Evolutionary conservation across 2,329 filamentous ascomycete genomes (phyloP).

Genomic region (Mariannaea elegans): DNA sequence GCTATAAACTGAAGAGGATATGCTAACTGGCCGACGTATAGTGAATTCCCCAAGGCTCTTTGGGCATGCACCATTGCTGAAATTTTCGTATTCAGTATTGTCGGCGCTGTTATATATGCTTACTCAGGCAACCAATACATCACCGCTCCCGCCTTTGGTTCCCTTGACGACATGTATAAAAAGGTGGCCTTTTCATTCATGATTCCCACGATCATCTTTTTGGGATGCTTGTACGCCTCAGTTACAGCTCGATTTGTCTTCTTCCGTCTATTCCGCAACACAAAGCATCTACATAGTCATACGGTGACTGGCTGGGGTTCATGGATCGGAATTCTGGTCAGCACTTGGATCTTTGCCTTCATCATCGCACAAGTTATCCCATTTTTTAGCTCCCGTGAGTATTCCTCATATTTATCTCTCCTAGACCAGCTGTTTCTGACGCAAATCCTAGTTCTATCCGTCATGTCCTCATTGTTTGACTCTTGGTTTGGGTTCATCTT

Average conservation of each 20-base stretch:
- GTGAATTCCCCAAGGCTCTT: slow-evolving; percentile 90
- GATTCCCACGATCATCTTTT: slow-evolving; percentile 91
- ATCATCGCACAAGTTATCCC: slow-evolving; percentile 92
- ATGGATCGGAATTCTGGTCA: slow-evolving; percentile 76
- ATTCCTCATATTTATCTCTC: too few species aligned
- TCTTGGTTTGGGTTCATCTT: too few species aligned
- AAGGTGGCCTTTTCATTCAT: slow-evolving; percentile 94
- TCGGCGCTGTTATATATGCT: slow-evolving; percentile 81
- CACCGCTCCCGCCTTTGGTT: slow-evolving; percentile 86
- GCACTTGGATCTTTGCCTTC: slow-evolving; percentile 82
- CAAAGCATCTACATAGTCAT: slow-evolving; percentile 80
- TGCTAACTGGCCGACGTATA: too few species aligned
- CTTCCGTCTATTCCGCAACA: slow-evolving; percentile 84
- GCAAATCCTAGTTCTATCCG: too few species aligned
- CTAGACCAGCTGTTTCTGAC: too few species aligned
- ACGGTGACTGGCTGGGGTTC: slow-evolving; percentile 83
- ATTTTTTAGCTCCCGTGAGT: slow-evolving; percentile 81
- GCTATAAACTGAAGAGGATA: too few species aligned
- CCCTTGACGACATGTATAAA: slow-evolving; percentile 79
- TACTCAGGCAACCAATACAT: slow-evolving; percentile 92
- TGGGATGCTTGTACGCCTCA: slow-evolving; percentile 89
- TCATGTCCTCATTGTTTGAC: too few species aligned
- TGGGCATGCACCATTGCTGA: slow-evolving; percentile 91
- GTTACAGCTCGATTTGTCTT: slow-evolving; percentile 90
- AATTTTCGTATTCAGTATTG: slow-evolving; percentile 82